A percentile compares a stretch with the other conserved stretches of the same genome.
Evolutionary conservation across 257 asterid species (phyloP).

Genomic region (Petunia secreta): DNA sequence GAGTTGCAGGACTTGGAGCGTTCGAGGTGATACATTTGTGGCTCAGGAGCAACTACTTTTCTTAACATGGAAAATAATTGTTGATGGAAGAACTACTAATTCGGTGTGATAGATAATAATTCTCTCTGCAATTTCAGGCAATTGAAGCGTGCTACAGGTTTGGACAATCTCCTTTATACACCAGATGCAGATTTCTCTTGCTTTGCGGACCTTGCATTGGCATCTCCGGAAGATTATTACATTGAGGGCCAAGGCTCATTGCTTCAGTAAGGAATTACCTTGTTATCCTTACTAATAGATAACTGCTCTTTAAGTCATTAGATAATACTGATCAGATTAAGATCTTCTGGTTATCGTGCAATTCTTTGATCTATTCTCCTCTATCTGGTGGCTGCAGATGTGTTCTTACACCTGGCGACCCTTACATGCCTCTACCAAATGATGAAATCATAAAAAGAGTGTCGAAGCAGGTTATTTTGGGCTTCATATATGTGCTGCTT

Average conservation of each 20-base stretch:
- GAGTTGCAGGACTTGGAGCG: slow-evolving; percentile 92
- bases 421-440: slow-evolving; percentile 93
- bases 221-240: slow-evolving; percentile 94
- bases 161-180: slow-evolving; percentile 93
- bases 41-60: slow-evolving; percentile 1
- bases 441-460: slow-evolving; percentile 89
- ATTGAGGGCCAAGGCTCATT: slow-evolving; percentile 93
- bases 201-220: slow-evolving; percentile 94
- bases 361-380: slow-evolving; percentile 20
- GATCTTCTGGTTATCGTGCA: slow-evolving; percentile 26
- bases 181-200: slow-evolving; percentile 99
- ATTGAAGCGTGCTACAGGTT: slow-evolving; percentile 73
- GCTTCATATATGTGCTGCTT: neutral
- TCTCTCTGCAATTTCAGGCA: slow-evolving; percentile 56
- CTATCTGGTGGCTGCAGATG: slow-evolving; percentile 56
- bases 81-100: slow-evolving; percentile 23
- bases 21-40: slow-evolving; percentile 56
- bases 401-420: slow-evolving; percentile 98
- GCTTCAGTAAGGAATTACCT: slow-evolving; percentile 75
- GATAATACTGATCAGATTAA: neutral
- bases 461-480: slow-evolving; percentile 68
- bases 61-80: slow-evolving; percentile 11
- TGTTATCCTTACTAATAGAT: neutral
- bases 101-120: neutral
- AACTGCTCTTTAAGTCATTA: neutral